Base-by-base conservation (phyloP, 768 basidiomycete genomes). In the Termitomyces sp. region DNA sequence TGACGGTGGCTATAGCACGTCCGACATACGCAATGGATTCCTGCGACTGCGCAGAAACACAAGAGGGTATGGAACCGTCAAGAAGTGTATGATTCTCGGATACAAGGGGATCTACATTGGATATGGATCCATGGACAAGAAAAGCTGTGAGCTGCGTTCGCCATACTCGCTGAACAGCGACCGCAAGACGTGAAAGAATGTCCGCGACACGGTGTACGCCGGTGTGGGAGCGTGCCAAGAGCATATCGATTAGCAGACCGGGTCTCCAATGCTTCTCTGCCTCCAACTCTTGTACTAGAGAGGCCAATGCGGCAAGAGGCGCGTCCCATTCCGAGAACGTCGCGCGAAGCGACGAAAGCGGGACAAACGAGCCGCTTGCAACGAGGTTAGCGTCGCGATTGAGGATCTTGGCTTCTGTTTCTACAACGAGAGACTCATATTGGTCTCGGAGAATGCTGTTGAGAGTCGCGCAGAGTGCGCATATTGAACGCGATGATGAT, bases 21-120 rank as follows among this genome's bases (percentile, higher is more conserved):
- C 94, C 94, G 44, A 95, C 82, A 67, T 96, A 95, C 2, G 82
- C 71, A 58, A 97, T 92, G 3, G 91, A 94, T 49, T 91, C 89
- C 58, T 80, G 80, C 2, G 91, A 82, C 55, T 86, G 83, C 3
- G 73, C 61, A 5, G 89, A 86, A 37, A 95, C 76, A 61, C 90
- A 90, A 1, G 84, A 81, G 2, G 94, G 93, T 56, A 92, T 79
- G 9, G 86, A 77, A 3, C 84, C 86, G 8, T 84, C 79, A 41
- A 85, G 63, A 7, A 95, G 79, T 4, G 64, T 61, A 61, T 85
- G 87, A 37, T 75, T 71, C 47, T 82, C 78, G 10, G 83, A 82
- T 14, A 83, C 83, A 21, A 94, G 69, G 12, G 92, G 85, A 61
- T 94, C 88, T 3, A 76, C 64, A 1, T 81, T 67, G 3, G 91